Percentiles rank a stretch among this genome's conserved stretches.
phyloP scores from a whole-genome alignment of 1,284 basidiomycete species.

The Phaffia rhodozyma region DNA sequence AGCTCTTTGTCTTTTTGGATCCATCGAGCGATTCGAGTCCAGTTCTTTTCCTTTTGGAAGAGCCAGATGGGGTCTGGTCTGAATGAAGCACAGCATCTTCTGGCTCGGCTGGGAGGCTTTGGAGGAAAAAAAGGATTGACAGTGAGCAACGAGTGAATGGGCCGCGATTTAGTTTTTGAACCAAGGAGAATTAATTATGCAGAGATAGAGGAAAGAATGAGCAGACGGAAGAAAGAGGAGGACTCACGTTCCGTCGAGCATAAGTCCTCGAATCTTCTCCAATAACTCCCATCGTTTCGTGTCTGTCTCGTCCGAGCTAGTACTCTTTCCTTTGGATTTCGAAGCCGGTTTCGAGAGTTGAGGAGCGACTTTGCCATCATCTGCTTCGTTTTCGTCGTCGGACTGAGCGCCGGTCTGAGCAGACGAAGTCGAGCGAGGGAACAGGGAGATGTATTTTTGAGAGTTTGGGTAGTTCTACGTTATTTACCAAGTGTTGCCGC shows the following conservation, averaged over 20 bases:
- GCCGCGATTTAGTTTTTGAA: slow-evolving; percentile 40
- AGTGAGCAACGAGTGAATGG: slow-evolving; percentile 3
- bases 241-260: slow-evolving; percentile 51
- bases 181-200: neutral
- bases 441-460: slow-evolving; percentile 73
- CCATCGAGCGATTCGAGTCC: slow-evolving; percentile 16
- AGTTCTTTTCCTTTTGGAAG: slow-evolving; percentile 10
- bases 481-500: neutral
- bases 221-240: neutral
- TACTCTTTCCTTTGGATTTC: slow-evolving; percentile 29
- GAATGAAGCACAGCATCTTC: slow-evolving; percentile 22
- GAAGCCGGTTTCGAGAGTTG: slow-evolving; percentile 40
- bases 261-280: slow-evolving; percentile 47
- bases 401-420: slow-evolving; percentile 5
- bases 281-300: slow-evolving; percentile 51
- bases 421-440: slow-evolving; percentile 44
- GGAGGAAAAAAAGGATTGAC: neutral
- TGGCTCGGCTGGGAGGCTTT: slow-evolving; percentile 15
- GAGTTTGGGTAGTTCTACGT: slow-evolving; percentile 62
- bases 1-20: slow-evolving; percentile 21
- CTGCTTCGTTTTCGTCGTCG: slow-evolving; percentile 19
- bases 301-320: slow-evolving; percentile 33
- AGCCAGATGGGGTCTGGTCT: slow-evolving; percentile 18
- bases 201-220: too few relatives aligned
- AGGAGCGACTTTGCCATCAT: slow-evolving; percentile 20